Conservation (phyloP, 2,329 filamentous ascomycete species). For the Cladosporium sp. region DNA sequence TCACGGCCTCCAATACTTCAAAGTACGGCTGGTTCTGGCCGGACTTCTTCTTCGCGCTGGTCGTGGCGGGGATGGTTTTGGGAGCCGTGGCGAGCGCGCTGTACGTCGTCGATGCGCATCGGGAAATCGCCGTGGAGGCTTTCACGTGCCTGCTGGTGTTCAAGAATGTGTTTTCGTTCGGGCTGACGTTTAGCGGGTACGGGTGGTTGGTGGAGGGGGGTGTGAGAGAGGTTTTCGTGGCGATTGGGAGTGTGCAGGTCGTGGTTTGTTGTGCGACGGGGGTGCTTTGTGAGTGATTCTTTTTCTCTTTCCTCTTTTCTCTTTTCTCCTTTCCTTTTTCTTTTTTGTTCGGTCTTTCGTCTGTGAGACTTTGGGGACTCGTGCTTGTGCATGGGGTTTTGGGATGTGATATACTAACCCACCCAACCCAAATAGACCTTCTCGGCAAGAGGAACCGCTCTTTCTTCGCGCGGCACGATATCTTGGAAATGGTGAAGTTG, state of each 20-base stretch:
- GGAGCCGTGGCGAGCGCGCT: conserved; percentile 80
- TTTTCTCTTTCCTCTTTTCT: background rate
- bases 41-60: conserved; percentile 76
- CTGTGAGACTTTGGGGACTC: background rate
- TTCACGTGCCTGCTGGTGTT: conserved; percentile 90
- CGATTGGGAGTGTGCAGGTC: conserved; percentile 72
- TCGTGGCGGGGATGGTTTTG: conserved; percentile 87
- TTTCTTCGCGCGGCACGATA: conserved; percentile 71
- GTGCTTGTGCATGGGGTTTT: background rate
- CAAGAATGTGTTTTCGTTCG: conserved; percentile 91
- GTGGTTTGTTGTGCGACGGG: conserved; percentile 70
- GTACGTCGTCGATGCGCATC: conserved; percentile 91
- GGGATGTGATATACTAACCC: too few species aligned
- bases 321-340: background rate
- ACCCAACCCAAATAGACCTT: conserved; percentile 59
- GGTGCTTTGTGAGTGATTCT: conserved; percentile 65
- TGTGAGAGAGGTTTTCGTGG: conserved; percentile 64
- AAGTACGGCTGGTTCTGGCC: conserved; percentile 70
- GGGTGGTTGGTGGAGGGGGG: conserved; percentile 68
- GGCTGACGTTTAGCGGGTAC: conserved; percentile 77
- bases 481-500: conserved; percentile 48
- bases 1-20: conserved; percentile 59
- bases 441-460: conserved; percentile 73
- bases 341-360: background rate
- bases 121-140: conserved; percentile 78